Percentiles rank a stretch among this genome's conserved stretches.
These are phyloP conservation scores for Volvox africanus DNA, from an alignment of 139 green algal species.

Conservation along the genomic window DNA sequence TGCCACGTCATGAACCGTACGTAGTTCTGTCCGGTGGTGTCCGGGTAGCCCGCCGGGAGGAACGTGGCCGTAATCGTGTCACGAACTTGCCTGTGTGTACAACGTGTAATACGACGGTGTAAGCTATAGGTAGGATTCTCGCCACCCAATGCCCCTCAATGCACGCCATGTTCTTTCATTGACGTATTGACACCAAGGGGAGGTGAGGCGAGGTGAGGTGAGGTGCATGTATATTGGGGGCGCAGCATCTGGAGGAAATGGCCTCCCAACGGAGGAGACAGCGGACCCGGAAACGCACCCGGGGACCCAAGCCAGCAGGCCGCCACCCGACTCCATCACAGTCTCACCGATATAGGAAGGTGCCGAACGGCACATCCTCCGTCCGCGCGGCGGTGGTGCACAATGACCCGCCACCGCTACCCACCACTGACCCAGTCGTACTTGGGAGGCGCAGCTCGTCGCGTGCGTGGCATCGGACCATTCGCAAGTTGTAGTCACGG, in stretches of 20 bases:
- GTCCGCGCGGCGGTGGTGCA: not conserved
- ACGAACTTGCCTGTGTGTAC: slow-evolving; percentile 19
- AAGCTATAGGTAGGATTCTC: no score
- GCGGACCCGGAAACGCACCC: no score
- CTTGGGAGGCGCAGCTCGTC: slow-evolving; percentile 17
- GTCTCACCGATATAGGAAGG: slow-evolving; percentile 14
- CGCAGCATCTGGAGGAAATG: no score
- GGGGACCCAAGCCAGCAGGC: no score
- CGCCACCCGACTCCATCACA: not conserved
- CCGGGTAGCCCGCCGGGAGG: slow-evolving; percentile 66
- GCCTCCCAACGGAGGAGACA: no score
- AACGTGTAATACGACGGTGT: not conserved
- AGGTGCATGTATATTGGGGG: no score
- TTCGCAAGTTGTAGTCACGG: slow-evolving; percentile 31
- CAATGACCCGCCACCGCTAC: not conserved
- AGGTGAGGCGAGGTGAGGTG: no score
- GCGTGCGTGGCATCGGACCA: slow-evolving; percentile 38
- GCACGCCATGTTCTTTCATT: no score
- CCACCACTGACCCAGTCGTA: not conserved
- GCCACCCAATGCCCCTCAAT: no score
- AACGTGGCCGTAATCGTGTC: slow-evolving; percentile 57
- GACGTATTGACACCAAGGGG: no score
- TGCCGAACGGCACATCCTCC: slow-evolving; percentile 12
- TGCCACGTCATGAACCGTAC: slow-evolving; percentile 55
- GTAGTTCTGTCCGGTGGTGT: slow-evolving; percentile 57